phyloP scores from a whole-genome alignment of 1,139 yeast genomes.

The Suhomyces wounanorum region DNA sequence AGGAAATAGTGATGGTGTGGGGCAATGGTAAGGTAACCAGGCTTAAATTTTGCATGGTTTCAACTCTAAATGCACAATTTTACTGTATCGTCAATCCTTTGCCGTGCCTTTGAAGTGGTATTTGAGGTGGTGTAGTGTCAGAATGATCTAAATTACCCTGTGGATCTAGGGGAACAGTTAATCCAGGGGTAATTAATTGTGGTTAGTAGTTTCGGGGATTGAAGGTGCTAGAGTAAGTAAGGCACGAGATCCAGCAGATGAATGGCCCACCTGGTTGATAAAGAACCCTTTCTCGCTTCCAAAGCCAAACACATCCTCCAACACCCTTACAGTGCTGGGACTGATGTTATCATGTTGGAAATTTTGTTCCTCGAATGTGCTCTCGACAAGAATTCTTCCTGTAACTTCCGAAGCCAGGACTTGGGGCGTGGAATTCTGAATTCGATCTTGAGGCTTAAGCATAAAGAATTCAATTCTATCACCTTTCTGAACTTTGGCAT shows the following conservation, averaged over 20 bases:
- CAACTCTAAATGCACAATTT: neutral
- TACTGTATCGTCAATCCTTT: neutral
- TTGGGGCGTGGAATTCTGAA: neutral
- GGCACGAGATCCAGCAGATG: constrained; percentile 43
- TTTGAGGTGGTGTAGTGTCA: neutral
- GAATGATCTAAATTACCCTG: neutral
- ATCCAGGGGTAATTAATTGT: neutral
- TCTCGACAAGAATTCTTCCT: constrained; percentile 23
- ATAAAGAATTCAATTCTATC: constrained; percentile 50
- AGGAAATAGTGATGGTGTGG: neutral
- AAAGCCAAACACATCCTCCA: constrained; percentile 38
- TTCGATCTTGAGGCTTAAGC: constrained; percentile 43
- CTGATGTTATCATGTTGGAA: constrained; percentile 14
- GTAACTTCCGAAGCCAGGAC: neutral
- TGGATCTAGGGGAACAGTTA: neutral
- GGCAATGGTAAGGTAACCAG: neutral
- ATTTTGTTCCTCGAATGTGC: constrained; percentile 33
- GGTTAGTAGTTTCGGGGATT: neutral
- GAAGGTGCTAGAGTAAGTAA: neutral
- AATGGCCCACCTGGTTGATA: constrained; percentile 41
- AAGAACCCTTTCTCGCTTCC: constrained; percentile 52
- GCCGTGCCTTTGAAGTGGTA: neutral
- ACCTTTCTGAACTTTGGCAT: constrained; percentile 47
- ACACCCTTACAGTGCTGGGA: neutral
- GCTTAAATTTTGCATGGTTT: neutral